Evolutionary conservation across 208 protist species (phyloP), one percentile per base, ranked within the genome.

Genomic region (Crithidia brevicula): DNA sequence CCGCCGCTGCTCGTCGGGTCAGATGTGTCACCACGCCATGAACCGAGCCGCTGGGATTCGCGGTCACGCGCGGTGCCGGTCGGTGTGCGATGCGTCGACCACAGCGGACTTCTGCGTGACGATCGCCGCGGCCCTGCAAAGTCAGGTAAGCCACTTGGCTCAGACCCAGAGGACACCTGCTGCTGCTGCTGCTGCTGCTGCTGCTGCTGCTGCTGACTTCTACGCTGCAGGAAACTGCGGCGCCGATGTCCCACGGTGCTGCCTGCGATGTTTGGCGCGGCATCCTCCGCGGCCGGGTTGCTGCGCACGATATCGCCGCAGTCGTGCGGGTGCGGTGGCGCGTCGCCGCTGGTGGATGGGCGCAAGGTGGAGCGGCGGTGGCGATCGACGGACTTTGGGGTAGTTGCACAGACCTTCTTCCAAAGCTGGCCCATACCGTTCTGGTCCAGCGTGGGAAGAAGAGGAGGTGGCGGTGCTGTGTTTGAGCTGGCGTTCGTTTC

Each of bases 381-480:
- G 59, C 33, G 46, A 11, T 54, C 31, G 7, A 36, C 10, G 30
- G 30, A 11, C 45, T 65, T 52, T 28, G 45, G 45, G 22, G 59
- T 54, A n/a, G 59, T 50, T 5, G 59, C 59, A 28, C 62, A 59
- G 18, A 57, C 40, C 38, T 68, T 51, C 38, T 33, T 54, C 38
- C 62, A 46, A 4, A 68, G 62, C 28, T 51, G 50, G 2, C 42
- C 62, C 5, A 68, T 68, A 10, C 33, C 62, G 10, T 6, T 59
- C 15, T 36, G 34, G 28, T 46, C 38, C 62, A 68, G n/a, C 5
- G 51, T 18, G 4, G 50, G 62, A 16, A 68, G 40, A 34, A 46
- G 62, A 4, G 33, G 62, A 22, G 34, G 36, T n/a, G 13, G n/a
- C 23, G 30, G n/a, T 10, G 16, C 52, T 10, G n/a, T 27, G 11